Base-by-base conservation (phyloP, 1,139 yeast species). In the Chernovozyma sophiae-reginae region DNA sequence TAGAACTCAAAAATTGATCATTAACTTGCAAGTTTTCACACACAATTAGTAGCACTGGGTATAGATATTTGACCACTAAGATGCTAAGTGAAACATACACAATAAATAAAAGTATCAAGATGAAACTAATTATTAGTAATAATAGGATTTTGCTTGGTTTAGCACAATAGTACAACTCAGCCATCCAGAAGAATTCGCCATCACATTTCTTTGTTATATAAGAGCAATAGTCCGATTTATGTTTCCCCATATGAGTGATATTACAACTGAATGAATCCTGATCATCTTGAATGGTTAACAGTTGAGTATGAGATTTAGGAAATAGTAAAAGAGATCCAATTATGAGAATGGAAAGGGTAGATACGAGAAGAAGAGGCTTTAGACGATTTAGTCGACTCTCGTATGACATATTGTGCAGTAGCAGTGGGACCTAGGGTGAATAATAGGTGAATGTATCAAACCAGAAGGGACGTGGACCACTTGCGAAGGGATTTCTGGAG, bases 141-240 rank as follows among this genome's bases (percentile, higher is more conserved):
- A 25, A 13, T 13, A 25, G 27, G 6, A 6, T 6, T 6, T 12
- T 8, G n/a, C 6, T 12, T 13, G 27, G 27, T 6, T 13, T 13
- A 25, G 7, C n/a, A 40, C 70, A 65, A 41, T 56, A 64, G 42
- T 56, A 61, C 32, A 43, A 37, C 22, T 39, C 44, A 6, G 68
- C 61, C 3, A 62, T 40, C 28, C 40, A 42, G 39, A 51, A 65
- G 44, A 62, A 65, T 3, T 35, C 14, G 2, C 40, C 13, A 42
- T 59, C 54, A 42, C 71, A 64, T 16, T 53, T 36, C n/a, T 39
- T 13, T 16, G 35, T 35, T 25, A 65, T 47, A 26, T 45, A 48
- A 4, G 23, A 20, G 10, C 23, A 20, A 7, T 7, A 20, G 10
- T 10, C 10, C 10, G 23, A 10, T 20, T 20, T 20, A 7, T 7